Evolutionary conservation across 2,329 filamentous ascomycete species (phyloP).

Genomic region (Colletotrichum sp.): DNA sequence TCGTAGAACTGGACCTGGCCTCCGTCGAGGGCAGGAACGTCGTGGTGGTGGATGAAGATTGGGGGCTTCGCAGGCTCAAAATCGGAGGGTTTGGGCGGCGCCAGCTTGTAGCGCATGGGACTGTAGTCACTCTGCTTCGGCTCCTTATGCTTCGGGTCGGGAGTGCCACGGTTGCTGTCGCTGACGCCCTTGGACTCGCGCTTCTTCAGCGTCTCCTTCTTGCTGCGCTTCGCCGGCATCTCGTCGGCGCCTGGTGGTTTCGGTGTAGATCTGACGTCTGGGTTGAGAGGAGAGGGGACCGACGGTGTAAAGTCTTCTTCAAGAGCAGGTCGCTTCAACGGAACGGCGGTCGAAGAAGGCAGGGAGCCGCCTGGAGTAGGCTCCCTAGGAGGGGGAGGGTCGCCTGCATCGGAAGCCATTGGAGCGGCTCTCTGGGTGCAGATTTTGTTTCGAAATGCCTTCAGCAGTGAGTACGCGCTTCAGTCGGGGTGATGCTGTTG

Average conservation of each 20-base stretch:
- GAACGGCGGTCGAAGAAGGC: constrained; percentile 51
- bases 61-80: constrained; percentile 65
- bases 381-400: constrained; percentile 46
- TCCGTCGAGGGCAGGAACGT: constrained; percentile 52
- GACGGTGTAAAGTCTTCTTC: constrained; percentile 74
- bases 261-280: constrained; percentile 53
- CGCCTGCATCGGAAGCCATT: constrained; percentile 41
- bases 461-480: background rate
- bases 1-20: constrained; percentile 63
- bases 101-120: constrained; percentile 66
- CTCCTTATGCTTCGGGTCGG: constrained; percentile 53
- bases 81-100: constrained; percentile 65
- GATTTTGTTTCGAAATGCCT: background rate
- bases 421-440: background rate
- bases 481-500: background rate
- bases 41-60: constrained; percentile 60
- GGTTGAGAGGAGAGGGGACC: constrained; percentile 77
- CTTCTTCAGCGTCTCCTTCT: constrained; percentile 73
- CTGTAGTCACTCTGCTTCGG: constrained; percentile 47
- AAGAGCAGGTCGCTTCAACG: constrained; percentile 65
- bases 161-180: constrained; percentile 59
- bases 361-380: constrained; percentile 41
- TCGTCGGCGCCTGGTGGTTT: constrained; percentile 37
- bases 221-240: constrained; percentile 46
- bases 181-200: constrained; percentile 63